Evolutionary conservation across 1,284 basidiomycete genomes (phyloP).

Genomic region (Bjerkandera adusta): DNA sequence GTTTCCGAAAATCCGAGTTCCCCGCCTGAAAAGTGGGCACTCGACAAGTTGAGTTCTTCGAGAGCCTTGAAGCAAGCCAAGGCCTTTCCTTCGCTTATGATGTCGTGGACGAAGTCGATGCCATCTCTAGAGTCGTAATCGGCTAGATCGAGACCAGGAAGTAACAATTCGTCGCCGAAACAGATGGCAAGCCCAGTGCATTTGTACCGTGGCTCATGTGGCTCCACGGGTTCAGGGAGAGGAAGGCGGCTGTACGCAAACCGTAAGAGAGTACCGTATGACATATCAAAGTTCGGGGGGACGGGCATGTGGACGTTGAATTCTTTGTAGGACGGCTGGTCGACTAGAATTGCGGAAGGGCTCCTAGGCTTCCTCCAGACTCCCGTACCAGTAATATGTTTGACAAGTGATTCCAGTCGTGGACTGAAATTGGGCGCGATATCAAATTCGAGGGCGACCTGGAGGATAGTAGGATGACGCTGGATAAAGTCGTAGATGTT

Average conservation of each 20-base stretch:
- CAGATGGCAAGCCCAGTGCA: too few relatives aligned
- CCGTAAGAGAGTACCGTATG: not conserved
- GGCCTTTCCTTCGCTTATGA: too few relatives aligned
- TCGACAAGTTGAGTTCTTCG: too few relatives aligned
- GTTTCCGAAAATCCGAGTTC: too few relatives aligned
- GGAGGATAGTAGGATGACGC: slow-evolving; percentile 13
- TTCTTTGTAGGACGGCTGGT: not conserved
- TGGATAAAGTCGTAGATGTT: slow-evolving; percentile 15
- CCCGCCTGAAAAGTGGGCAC: too few relatives aligned
- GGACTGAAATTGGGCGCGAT: not conserved
- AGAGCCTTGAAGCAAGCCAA: too few relatives aligned
- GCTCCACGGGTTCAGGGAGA: too few relatives aligned
- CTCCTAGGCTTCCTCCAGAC: not conserved
- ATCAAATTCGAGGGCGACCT: slow-evolving; percentile 11
- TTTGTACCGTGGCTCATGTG: too few relatives aligned
- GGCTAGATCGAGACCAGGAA: too few relatives aligned
- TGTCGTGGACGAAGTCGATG: too few relatives aligned
- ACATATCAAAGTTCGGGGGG: not conserved
- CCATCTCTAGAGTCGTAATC: too few relatives aligned
- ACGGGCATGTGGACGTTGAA: not conserved
- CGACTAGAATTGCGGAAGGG: not conserved
- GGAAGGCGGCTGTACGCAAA: not conserved
- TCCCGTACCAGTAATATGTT: slow-evolving; percentile 14
- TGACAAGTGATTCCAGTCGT: slow-evolving; percentile 12
- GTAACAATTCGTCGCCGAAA: too few relatives aligned